A percentile compares a stretch with the other conserved stretches of the same genome.
phyloP scores from a whole-genome alignment of 202 grass and related monocot genomes.

The Elaeis oleifera region DNA sequence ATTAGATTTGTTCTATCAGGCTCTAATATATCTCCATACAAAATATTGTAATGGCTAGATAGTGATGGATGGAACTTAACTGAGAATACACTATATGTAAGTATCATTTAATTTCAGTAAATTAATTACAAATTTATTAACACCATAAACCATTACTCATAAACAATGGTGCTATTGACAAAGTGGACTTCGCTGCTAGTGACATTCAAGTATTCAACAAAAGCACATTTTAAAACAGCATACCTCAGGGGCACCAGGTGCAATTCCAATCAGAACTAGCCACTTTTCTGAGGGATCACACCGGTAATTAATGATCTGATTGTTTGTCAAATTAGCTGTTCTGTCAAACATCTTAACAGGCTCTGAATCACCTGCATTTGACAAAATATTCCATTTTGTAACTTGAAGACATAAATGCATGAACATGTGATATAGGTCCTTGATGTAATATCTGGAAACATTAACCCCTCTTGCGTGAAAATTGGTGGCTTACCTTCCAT shows the following conservation, averaged over 20 bases:
- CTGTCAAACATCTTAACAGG: constrained; percentile 88
- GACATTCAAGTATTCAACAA: too few species aligned
- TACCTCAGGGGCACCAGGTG: constrained; percentile 87
- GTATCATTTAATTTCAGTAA: not conserved
- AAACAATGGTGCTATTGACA: not conserved
- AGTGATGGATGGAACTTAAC: too few species aligned
- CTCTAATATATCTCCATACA: too few species aligned
- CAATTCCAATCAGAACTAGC: constrained; percentile 97
- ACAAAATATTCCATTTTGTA: too few species aligned
- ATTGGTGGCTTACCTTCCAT: constrained; percentile 14
- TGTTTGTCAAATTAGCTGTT: constrained; percentile 84
- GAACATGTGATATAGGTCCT: too few species aligned
- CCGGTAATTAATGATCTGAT: constrained; percentile 94
- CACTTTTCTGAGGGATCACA: constrained; percentile 81
- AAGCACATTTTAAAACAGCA: not conserved
- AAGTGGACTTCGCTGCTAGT: not conserved
- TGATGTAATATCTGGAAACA: too few species aligned
- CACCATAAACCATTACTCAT: not conserved
- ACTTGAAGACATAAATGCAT: too few species aligned
- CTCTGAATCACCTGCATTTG: constrained; percentile 61
- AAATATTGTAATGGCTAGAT: too few species aligned
- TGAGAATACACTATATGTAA: too few species aligned
- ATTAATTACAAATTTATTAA: not conserved
- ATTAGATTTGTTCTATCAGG: too few species aligned
- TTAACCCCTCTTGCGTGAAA: not conserved